Conservation (phyloP, 1,284 basidiomycete genomes). For the Cryptococcus jaspeensis region DNA sequence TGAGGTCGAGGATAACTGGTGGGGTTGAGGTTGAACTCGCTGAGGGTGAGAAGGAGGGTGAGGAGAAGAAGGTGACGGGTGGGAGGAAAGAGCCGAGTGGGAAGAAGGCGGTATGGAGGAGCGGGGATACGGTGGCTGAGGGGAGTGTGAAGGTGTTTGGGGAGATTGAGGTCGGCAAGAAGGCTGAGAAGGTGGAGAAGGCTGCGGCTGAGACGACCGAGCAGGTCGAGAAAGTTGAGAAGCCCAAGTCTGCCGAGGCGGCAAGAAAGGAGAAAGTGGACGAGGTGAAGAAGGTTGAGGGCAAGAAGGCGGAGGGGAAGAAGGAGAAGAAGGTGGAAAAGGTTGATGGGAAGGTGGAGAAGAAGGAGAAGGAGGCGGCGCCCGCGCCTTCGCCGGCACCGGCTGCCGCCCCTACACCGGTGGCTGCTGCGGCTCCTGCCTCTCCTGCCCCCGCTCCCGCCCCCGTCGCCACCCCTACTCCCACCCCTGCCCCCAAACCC, state of each 20-base stretch:
- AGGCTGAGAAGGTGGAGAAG: not conserved
- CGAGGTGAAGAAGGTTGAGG: not conserved
- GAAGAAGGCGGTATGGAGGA: conserved; percentile 21
- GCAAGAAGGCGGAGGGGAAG: not conserved
- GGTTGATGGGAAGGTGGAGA: not conserved
- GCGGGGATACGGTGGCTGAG: not conserved
- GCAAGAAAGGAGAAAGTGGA: too few relatives aligned
- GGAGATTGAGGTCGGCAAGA: not conserved
- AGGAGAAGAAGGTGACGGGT: conserved; percentile 2
- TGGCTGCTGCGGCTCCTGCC: not conserved
- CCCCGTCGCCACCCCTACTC: conserved; percentile 4
- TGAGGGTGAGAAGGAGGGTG: conserved; percentile 1
- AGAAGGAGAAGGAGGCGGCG: not conserved
- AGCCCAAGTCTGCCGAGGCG: not conserved
- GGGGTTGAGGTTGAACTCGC: conserved; percentile 15
- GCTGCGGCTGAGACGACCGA: not conserved
- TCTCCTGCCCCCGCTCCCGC: not conserved
- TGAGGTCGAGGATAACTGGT: conserved; percentile 8
- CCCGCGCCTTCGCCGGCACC: not conserved
- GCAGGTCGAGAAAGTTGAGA: not conserved
- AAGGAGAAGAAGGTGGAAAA: not conserved
- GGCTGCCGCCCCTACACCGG: not conserved
- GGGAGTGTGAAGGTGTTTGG: not conserved
- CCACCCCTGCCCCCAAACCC: conserved; percentile 1
- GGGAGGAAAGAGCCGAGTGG: conserved; percentile 16